Base-by-base conservation (phyloP, 441 rosid genomes). In the Monsonia emarginata region DNA sequence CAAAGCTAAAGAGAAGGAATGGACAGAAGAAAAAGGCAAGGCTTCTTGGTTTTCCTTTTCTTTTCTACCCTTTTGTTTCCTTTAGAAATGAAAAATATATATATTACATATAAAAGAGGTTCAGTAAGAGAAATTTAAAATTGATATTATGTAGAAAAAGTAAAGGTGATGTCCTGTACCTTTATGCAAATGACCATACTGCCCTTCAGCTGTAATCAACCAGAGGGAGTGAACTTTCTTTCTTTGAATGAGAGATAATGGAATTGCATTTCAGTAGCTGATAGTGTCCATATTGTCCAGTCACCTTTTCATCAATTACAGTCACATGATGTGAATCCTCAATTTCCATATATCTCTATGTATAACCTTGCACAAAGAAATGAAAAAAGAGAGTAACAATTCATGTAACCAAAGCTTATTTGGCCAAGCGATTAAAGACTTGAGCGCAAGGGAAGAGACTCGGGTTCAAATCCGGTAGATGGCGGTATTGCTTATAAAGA, bases 201-300 rank as follows among this genome's bases (percentile, higher is more conserved):
- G 48, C 78, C 84, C 87, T 82, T 79, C 56, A 67, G 58, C 92
- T 84, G 84, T 86, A 80, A 81, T 71, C 81, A 84, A 52, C 22
- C 60, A 80, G 74, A 10, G n/a, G 58, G n/a, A n/a, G n/a, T 52
- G 56, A 61, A 63, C 81, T 79, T 40, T 40, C 14, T 16, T 40
- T 40, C 46, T 40, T 40, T 40, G 46, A 40, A 40, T 40, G 46
- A 40, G 46, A 40, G 46, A 13, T 9, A 4, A 11, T 40, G 46
- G 46, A 13, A 9, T 40, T 40, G 46, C 46, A 40, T 40, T 38
- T 40, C 46, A 40, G 18, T 13, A 40, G 46, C 46, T 40, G 46
- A 13, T 11, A 40, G 14, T 40, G 16, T 40, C 46, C 46, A 40
- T 40, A 40, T 11, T 40, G 46, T 13, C 46, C 46, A 5, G 31